Evolutionary conservation across 768 basidiomycete species (phyloP), one percentile per base, ranked within the genome.

Genomic region (Russula olivacea): DNA sequence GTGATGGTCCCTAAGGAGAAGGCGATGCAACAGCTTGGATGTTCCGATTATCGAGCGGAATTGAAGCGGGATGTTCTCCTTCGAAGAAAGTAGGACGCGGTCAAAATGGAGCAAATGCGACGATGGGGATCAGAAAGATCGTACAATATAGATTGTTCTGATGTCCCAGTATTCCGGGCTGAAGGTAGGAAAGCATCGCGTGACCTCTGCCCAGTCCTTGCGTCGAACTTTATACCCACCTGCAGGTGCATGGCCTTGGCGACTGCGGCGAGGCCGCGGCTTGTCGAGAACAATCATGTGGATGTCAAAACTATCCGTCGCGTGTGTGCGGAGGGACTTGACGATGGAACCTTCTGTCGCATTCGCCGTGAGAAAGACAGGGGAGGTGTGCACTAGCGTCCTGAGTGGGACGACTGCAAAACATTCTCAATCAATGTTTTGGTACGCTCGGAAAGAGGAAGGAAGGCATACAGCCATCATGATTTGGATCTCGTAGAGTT

Each of bases 41-140:
- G 87, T 78, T 1, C 76, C 76, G n/a, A 81, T 74, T 6, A 84
- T 63, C 1, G 75, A 81, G 52, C 85, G 81, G 68, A 80, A 77
- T 36, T 78, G 73, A 0, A 72, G 66, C 0, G 91, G 89, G 17
- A 91, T 80, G 63, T 84, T 84, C 74, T 93, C 91, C 91, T 93
- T 34, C 6, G n/a, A 7, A 52, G n/a, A 25, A 1, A 30, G 11
- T 11, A 19, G n/a, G 25, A 14, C 8, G 10, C 38, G 17, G 32
- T 55, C 21, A 51, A 25, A 23, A 15, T 49, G 19, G 11, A 25
- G 21, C 4, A 34, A 17, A 30, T 38, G 2, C 17, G 48, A 45
- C 49, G 15, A 12, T 25, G 28, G 36, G 25, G 17, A 17, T 8
- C 0, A 49, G 14, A 55, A 32, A n/a, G 14, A 47, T 76, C 83